A percentile compares a stretch with the other conserved stretches of the same genome.
Conservation (phyloP, 768 basidiomycete genomes). For the Boletus vermiculosoides region DNA sequence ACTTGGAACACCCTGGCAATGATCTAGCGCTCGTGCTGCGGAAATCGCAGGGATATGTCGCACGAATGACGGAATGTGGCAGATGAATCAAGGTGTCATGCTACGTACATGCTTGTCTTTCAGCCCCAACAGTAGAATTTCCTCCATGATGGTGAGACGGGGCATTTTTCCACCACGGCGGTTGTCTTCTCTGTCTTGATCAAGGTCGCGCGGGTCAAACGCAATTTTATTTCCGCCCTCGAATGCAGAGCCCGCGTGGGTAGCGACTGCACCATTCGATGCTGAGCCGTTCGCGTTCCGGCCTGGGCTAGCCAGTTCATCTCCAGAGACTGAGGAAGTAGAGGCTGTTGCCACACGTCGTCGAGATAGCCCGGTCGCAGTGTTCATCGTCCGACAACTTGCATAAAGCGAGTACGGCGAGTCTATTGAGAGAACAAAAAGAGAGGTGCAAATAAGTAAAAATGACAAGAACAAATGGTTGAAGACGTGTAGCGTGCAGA, state of each 20-base stretch:
- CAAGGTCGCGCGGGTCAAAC: constrained; percentile 88
- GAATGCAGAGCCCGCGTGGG: constrained; percentile 80
- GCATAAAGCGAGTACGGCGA: constrained; percentile 17
- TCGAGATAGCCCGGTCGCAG: constrained; percentile 55
- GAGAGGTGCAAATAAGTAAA: constrained; percentile 4
- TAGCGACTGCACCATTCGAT: constrained; percentile 31
- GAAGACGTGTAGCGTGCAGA: constrained; percentile 5
- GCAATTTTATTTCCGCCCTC: constrained; percentile 88
- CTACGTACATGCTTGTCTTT: constrained; percentile 90
- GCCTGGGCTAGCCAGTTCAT: constrained; percentile 36
- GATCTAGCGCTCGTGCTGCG: constrained; percentile 20
- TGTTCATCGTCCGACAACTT: constrained; percentile 41
- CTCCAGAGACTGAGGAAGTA: constrained; percentile 36
- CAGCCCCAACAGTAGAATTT: constrained; percentile 87
- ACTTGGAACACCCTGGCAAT: not conserved
- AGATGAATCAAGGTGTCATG: not conserved
- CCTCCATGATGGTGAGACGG: constrained; percentile 92
- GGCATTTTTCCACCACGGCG: constrained; percentile 73
- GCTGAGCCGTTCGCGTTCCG: constrained; percentile 31
- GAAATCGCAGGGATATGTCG: constrained; percentile 9
- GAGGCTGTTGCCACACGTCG: constrained; percentile 51
- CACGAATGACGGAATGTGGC: constrained; percentile 6
- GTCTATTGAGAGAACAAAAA: constrained; percentile 3
- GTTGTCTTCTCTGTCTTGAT: constrained; percentile 64
- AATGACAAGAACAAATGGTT: not conserved